Base-by-base conservation (phyloP, 2,329 filamentous ascomycete species). In the Akanthomyces lecanii region DNA sequence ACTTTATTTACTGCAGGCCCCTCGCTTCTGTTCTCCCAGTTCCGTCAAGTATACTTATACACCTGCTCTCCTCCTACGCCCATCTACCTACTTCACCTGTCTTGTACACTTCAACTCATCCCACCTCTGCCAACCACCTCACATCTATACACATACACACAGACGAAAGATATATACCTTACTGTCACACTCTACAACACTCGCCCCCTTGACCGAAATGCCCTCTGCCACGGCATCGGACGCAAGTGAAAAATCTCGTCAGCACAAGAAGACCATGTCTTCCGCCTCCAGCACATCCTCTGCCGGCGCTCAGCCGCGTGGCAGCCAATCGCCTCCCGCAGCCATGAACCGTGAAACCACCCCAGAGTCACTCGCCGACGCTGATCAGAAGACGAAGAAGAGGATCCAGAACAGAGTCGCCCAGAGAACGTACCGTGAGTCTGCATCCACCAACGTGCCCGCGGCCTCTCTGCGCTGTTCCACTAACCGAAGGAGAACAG, bases 401-500 rank as follows among this genome's bases (percentile, higher is more conserved):
- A 68, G 70, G 42, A 72, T 73, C 5, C 71, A 73, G 61, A 73
- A 73, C 56, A 63, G 71, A 14, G 70, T 73, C 10, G 71, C 71
- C 1, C 71, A 73, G 54, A 66, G 71, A 50, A 70, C 71, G 38
- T 74, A 74, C 51, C 71, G 72, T 74, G 66, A 67, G 71, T 66
- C 14, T 21, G 4, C 30, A 25, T 16, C 1, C 21, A 38, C 7
- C 12, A 25, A 30, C 21, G 51, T 59, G 42, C 6, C 30, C 8
- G 40, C 10, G 18, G 36, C 14, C n/a, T 25, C 5, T 38, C 5
- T 38, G 30, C 36, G 38, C 28, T 47, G 25, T 44, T 23, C 54
- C 44, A 57, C 59, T 61, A 25, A 63, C 55, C n/a, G 52, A 14
- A 18, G 23, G 7, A 44, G 11, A 28, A 56, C 30, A 53, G 53